Evolutionary conservation across 441 rosid genomes (phyloP), one percentile per base, ranked within the genome.

Genomic region (Syzygium malaccense): DNA sequence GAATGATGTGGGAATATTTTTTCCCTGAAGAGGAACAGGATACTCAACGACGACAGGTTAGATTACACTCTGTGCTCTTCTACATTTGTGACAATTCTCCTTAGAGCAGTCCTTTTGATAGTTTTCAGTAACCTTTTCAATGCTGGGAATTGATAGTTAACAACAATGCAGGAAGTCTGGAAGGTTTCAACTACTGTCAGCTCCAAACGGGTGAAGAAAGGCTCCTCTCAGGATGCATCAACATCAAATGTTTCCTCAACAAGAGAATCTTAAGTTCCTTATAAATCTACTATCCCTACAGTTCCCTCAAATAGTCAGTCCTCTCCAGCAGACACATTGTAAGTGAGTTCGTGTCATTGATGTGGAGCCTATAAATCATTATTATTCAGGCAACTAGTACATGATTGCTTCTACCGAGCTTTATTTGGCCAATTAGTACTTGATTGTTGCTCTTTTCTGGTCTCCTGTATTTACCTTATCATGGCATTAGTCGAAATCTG

Each of bases 21-120:
- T 98, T 98, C 91, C 99, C 99, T 37, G 98, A 95, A 92, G 99
- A 98, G 90, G 99, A 97, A 86, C 99, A 97, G 91, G 99, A 98
- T 94, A 96, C 98, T 60, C 99, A 95, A 89, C 92, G 99, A 86
- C 95, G 99, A 86, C 98, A 97, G 99, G 99, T 97, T 78, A 78
- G 89, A 85, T 91, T 91, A 49, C 87, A 87, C 85, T 86, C 85
- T 86, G 84, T 54, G 33, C 86, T 20, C 33, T 86, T 83, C 89
- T 28, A 86, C 88, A 66, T 88, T 86, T 87, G 33, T 90, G 49
- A 85, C 85, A 48, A 60, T 86, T 84, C 37, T 87, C 58, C 53
- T 25, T 23, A 55, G 55, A 41, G 84, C 53, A 66, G 53, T 58
- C 51, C 8, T 32, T 85, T 85, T 53, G 57, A 53, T 85, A 53